Evolutionary conservation across 2,329 filamentous ascomycete species (phyloP), one percentile per base, ranked within the genome.

Genomic region (Fusarium newnesense): DNA sequence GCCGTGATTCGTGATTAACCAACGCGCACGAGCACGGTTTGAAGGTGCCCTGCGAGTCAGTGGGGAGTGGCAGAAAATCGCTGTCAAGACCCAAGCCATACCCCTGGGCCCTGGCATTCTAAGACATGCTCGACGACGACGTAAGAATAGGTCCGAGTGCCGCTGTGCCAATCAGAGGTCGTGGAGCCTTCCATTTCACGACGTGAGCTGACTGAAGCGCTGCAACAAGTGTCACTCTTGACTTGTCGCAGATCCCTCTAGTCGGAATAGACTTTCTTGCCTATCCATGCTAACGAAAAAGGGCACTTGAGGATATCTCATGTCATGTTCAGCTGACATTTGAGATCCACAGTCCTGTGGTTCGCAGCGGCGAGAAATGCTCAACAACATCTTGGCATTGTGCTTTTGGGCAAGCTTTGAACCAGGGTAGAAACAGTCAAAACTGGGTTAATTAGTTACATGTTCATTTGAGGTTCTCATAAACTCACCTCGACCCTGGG

Each of bases 141-240:
- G 37, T 34, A 37, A 69, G 26, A 56, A 42, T 24, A 57, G 52
- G 28, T n/a, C 39, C 10, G 30, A 47, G 53, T 52, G 15, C 43
- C 40, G 56, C 49, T 52, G 54, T 40, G 46, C 60, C 49, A 69
- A 73, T 73, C 58, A 50, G 58, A 70, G 28, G 19, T 26, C 39
- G 32, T 39, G 53, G 47, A 26, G 34, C n/a, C 34, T 32, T 43
- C 39, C 46, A 67, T 37, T 52, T 62, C 43, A 46, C 49, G 43
- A 34, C 40, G 19, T 56, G 34, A 64, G 57, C 44, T 73, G 57
- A 52, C 40, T 49, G 58, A 50, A 46, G 42, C 36, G 46, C 44
- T 70, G 18, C 21, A 58, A n/a, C 52, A 30, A 62, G 49, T 47
- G n/a, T 28, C 42, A n/a, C 40, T 40, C 47, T 42, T 50, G 49